A percentile compares a stretch with the other conserved stretches of the same genome.
These are phyloP conservation scores for Eucalyptus polyanthemos DNA, from an alignment of 345 rosid species.

Conservation along the genomic window DNA sequence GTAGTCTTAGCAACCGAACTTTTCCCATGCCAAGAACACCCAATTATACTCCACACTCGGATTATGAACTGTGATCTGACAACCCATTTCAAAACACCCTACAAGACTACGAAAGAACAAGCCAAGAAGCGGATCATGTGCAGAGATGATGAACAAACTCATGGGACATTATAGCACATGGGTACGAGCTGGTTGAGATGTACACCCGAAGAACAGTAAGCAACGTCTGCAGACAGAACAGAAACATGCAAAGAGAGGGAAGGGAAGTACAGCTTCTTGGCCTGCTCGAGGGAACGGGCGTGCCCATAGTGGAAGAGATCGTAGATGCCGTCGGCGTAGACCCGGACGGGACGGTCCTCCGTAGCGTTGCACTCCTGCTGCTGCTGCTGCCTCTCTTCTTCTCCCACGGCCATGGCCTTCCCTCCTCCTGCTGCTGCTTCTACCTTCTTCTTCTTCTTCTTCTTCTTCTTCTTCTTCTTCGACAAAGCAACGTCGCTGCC, in stretches of 20 bases:
- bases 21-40: not conserved
- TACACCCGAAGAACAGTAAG: not conserved
- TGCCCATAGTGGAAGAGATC: conserved; percentile 97
- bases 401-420: not conserved
- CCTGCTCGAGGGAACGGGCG: conserved; percentile 93
- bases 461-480: not conserved
- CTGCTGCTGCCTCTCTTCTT: not conserved
- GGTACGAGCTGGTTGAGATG: not conserved
- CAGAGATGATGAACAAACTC: not conserved
- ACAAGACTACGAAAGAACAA: not conserved
- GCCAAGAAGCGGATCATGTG: not conserved
- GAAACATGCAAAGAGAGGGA: not conserved
- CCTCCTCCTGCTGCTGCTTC: not conserved
- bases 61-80: not conserved
- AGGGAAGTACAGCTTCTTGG: conserved; percentile 60
- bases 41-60: not conserved
- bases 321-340: conserved; percentile 97
- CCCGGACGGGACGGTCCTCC: conserved; percentile 48
- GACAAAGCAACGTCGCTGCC: not conserved
- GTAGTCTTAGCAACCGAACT: not conserved
- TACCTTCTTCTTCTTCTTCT: not conserved
- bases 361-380: not conserved
- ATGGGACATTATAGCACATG: not conserved
- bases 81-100: not conserved
- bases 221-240: not conserved